Evolutionary conservation across 768 basidiomycete species (phyloP).

Genomic region (Termitomyces sp.): DNA sequence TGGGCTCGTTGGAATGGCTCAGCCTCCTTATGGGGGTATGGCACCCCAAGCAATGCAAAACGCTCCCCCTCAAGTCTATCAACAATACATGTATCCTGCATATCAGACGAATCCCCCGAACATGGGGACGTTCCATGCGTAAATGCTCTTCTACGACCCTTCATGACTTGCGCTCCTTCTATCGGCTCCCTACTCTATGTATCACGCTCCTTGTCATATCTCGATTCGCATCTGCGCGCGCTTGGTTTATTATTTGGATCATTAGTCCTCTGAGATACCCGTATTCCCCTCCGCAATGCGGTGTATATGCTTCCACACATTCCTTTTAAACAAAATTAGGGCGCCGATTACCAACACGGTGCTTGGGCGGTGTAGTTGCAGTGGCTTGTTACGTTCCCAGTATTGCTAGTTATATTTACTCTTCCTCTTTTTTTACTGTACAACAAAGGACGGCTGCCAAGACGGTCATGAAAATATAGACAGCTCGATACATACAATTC

Average conservation of each 20-base stretch:
- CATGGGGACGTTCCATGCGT: conserved; percentile 74
- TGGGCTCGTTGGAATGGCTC: conserved; percentile 59
- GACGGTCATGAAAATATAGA: conserved; percentile 22
- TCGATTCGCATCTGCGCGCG: conserved; percentile 23
- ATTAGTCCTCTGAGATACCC: conserved; percentile 22
- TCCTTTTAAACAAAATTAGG: conserved; percentile 24
- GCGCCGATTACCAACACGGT: conserved; percentile 12
- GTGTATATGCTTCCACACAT: conserved; percentile 28
- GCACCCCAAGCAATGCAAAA: conserved; percentile 37
- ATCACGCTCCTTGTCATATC: conserved; percentile 26
- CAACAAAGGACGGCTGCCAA: conserved; percentile 35
- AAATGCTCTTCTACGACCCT: conserved; percentile 35
- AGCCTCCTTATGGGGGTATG: conserved; percentile 59
- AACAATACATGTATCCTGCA: conserved; percentile 80
- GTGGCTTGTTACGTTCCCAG: conserved; percentile 27
- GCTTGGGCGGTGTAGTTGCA: conserved; percentile 29
- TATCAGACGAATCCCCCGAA: conserved; percentile 76
- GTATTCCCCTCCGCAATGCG: conserved; percentile 22
- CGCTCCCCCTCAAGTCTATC: conserved; percentile 65
- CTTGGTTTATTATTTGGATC: conserved; percentile 32
- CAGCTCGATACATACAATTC: conserved; percentile 8
- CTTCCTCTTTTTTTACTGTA: conserved; percentile 34
- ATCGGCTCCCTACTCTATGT: conserved; percentile 26
- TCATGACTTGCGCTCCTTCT: conserved; percentile 37
- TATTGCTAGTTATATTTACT: conserved; percentile 23